These are phyloP conservation scores for Hyphopichia homilentoma DNA, from an alignment of 805 yeast species.

Conservation along the genomic window DNA sequence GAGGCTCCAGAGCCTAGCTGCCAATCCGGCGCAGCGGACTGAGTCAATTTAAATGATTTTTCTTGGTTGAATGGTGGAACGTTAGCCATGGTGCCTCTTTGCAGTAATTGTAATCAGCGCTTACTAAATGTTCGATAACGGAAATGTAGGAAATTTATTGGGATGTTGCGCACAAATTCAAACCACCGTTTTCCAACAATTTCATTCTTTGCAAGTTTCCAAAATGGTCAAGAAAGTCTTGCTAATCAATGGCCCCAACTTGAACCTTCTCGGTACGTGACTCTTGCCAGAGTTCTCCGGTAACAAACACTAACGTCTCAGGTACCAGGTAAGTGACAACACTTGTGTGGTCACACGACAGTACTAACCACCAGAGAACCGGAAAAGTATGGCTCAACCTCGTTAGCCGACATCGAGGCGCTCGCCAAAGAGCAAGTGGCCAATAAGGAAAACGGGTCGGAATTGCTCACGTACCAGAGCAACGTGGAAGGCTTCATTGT, in stretches of 20 bases:
- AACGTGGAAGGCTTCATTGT: slow-evolving; percentile 46
- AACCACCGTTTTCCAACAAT: no score
- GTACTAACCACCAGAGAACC: slow-evolving; percentile 34
- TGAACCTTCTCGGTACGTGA: slow-evolving; percentile 42
- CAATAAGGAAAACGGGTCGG: slow-evolving; percentile 26
- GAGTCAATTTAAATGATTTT: slow-evolving; percentile 15
- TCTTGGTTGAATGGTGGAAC: no score
- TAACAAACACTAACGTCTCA: neutral
- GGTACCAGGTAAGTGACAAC: slow-evolving; percentile 2
- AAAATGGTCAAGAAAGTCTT: slow-evolving; percentile 40
- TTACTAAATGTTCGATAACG: no score
- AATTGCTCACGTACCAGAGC: slow-evolving; percentile 34
- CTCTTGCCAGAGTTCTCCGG: neutral
- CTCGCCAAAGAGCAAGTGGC: slow-evolving; percentile 33
- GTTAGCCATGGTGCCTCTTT: no score
- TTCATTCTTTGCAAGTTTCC: no score
- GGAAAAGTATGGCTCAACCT: slow-evolving; percentile 47
- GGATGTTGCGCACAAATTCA: no score
- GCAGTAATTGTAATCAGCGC: no score
- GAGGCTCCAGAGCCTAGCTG: slow-evolving; percentile 45
- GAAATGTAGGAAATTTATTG: no score
- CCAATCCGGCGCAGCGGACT: slow-evolving; percentile 36
- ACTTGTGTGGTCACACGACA: neutral
- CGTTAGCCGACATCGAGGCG: slow-evolving; percentile 39
- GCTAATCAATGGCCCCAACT: slow-evolving; percentile 47